phyloP scores from a whole-genome alignment of 495 filamentous ascomycete genomes.

The Amphirosellinia nigrospora region DNA sequence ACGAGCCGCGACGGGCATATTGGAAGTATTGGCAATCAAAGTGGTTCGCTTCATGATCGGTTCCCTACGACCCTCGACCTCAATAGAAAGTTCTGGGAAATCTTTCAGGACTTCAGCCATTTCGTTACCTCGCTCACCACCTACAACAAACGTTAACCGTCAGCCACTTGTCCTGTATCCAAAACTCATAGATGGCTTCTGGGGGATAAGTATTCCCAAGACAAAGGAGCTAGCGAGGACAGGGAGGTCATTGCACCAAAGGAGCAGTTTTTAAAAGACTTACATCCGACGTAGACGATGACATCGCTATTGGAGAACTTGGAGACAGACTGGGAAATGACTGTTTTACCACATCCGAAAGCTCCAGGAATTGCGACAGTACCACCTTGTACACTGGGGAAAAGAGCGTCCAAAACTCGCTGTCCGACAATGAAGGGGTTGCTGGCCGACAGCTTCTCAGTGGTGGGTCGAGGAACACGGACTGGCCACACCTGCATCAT shows the following conservation, averaged over 20 bases:
- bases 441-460: constrained; percentile 86
- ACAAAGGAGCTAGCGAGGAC: background rate
- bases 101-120: constrained; percentile 99
- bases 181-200: background rate
- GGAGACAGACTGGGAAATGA: constrained; percentile 96
- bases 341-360: constrained; percentile 99
- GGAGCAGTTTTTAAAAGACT: constrained; percentile 12
- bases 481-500: constrained; percentile 99
- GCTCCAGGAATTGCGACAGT: constrained; percentile 98
- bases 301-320: constrained; percentile 99
- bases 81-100: constrained; percentile 95
- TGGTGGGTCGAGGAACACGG: constrained; percentile 87
- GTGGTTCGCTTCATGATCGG: constrained; percentile 99
- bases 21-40: constrained; percentile 98
- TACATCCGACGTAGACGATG: constrained; percentile 96
- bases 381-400: constrained; percentile 95
- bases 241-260: background rate
- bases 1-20: constrained; percentile 99
- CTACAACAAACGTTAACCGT: constrained; percentile 8
- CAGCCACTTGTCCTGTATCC: background rate
- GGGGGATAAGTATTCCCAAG: background rate
- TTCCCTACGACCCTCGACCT: constrained; percentile 88
- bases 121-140: constrained; percentile 95
- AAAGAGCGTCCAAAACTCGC: constrained; percentile 95
- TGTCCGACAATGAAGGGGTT: constrained; percentile 94